phyloP scores from a whole-genome alignment of 2,329 filamentous ascomycete species.

The Hypoxylon sp. region DNA sequence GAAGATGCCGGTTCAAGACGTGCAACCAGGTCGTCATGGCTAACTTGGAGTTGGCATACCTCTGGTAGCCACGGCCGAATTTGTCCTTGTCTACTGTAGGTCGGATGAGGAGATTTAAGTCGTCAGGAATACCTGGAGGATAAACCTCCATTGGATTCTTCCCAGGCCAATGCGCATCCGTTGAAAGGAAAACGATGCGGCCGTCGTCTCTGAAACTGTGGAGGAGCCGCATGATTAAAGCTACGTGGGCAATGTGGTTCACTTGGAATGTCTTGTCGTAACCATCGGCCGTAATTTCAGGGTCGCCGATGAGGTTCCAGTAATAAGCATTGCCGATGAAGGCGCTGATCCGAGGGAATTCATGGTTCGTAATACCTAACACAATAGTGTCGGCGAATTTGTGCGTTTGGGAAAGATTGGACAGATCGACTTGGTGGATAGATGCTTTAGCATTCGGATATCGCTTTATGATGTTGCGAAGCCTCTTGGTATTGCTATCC shows the following conservation, averaged over 20 bases:
- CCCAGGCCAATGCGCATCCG: conserved; percentile 57
- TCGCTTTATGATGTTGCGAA: conserved; percentile 43
- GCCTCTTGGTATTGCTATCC: conserved; percentile 51
- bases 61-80: conserved; percentile 58
- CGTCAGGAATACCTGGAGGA: conserved; percentile 54
- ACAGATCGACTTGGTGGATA: conserved; percentile 56
- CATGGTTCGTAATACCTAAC: conserved; percentile 46
- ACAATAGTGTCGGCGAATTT: conserved; percentile 52
- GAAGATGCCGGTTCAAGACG: conserved; percentile 56
- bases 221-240: conserved; percentile 58
- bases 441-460: conserved; percentile 57
- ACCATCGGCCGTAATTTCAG: conserved; percentile 55
- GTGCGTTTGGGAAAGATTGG: conserved; percentile 53
- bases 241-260: conserved; percentile 57
- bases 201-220: conserved; percentile 74
- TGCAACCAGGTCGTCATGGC: conserved; percentile 58
- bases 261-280: conserved; percentile 59
- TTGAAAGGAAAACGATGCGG: conserved; percentile 46
- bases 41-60: conserved; percentile 61
- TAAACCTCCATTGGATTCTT: conserved; percentile 58
- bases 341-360: conserved; percentile 53
- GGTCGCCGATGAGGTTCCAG: conserved; percentile 54
- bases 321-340: conserved; percentile 60
- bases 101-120: conserved; percentile 56
- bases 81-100: conserved; percentile 55